Evolutionary conservation across 1,139 yeast species (phyloP), one percentile per base, ranked within the genome.

Genomic region (Nematodospora anomalae): DNA sequence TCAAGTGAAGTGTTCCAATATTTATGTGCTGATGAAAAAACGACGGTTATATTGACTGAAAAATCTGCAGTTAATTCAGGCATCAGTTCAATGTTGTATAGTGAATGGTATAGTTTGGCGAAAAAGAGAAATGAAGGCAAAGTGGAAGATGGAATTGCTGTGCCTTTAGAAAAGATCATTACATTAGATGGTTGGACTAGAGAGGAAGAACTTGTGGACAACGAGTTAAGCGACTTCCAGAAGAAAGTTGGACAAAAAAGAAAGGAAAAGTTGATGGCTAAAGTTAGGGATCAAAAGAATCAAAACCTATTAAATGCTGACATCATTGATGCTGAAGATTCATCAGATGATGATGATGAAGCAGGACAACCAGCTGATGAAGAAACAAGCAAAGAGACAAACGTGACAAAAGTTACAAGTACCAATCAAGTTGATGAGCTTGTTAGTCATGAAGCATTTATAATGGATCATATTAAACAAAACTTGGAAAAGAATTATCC

Each of bases 41-140:
- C 85, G 2, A 79, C 95, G 0, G 70, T 89, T 2, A 66, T 90
- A 3, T 57, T 92, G 38, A 88, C 97, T 0, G 95, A 88, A 50
- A 76, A 76, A 46, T 53, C 64, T 5, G 57, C 60, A 21, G 20
- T 12, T 12, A 26, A 14, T 23, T 6, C 22, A 5, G 36, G 37
- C 10, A 52, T 68, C 12, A 60, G 62, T 37, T 45, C 63, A 3
- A 52, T 51, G 35, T 52, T 90, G 32, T 79, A 74, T 51, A 58
- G 64, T 4, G 70, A 72, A 36, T 88, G 96, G 96, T 64, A 62
- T 39, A 51, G 56, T 7, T 56, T 67, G 9, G 64, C 74, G 3
- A 58, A 60, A 33, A 54, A 60, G 2, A 64, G 63, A 35, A 62
- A 62, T 15, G n/a, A n/a, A n/a, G 72, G 71, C 1, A 61, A 62